Evolutionary conservation across 495 filamentous ascomycete species (phyloP), one percentile per base, ranked within the genome.

Genomic region (Neurospora intermedia): DNA sequence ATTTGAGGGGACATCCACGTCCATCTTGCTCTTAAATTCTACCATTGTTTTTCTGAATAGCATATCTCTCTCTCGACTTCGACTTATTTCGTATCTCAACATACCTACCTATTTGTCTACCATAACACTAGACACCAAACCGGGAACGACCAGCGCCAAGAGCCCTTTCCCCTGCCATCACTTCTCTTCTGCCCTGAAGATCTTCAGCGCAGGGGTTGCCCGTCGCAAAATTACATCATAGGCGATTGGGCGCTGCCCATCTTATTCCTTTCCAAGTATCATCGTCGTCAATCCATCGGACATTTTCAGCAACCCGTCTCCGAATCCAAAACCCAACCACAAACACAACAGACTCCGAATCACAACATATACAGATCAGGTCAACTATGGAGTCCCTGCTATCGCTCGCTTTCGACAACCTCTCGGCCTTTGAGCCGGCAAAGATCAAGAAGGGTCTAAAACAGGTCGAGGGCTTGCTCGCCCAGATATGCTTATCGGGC

Each of bases 361-460:
- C 69, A n/a, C 69, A 31, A 73, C 46, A 54, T 45, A 35, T 62
- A 43, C 69, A 31, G 39, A 71, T 66, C 54, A 62, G 27, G 18
- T 70, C 40, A 73, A 77, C 74, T 76, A 98, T 99, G 96, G 96
- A 99, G 84, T 88, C 92, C 70, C 87, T 99, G 35, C 84, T 99
- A 73, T 94, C 94, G 20, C 90, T 96, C 78, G 93, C 95, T 74
- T 99, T 99, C 82, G 94, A 97, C 81, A 96, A 97, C 81, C 90
- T 99, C 71, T 96, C 94, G 69, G 97, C 95, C 35, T 96, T 94
- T 81, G 94, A 97, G 80, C 89, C 88, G 59, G 83, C 86, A 79
- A 96, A 97, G 83, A 92, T 98, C 77, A 89, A 92, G 69, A 98
- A 98, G 84, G 96, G 96, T 41, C 85, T 99, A 71, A 93, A 94